These are phyloP conservation scores for Colletotrichum sp. DNA, from an alignment of 2,329 filamentous ascomycete genomes.

Conservation along the genomic window DNA sequence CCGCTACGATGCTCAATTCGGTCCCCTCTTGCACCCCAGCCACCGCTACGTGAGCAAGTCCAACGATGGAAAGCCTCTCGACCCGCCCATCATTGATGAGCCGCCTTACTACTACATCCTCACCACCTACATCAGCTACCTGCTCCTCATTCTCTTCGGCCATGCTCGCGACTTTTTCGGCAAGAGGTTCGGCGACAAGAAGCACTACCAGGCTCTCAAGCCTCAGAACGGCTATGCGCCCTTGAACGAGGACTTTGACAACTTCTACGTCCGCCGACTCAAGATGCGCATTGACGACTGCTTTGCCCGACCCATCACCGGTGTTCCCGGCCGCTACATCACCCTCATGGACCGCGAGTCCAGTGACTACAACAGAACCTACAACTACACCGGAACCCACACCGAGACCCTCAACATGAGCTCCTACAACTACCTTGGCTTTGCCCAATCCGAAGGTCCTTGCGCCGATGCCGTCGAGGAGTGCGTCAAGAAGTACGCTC, in stretches of 20 bases:
- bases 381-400: constrained; percentile 85
- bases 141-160: constrained; percentile 93
- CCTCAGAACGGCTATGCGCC: constrained; percentile 89
- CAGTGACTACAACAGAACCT: constrained; percentile 89
- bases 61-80: constrained; percentile 74
- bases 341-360: constrained; percentile 91
- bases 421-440: constrained; percentile 99
- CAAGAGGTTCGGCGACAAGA: constrained; percentile 87
- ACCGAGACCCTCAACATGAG: constrained; percentile 98
- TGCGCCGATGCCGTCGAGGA: constrained; percentile 94
- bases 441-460: constrained; percentile 95
- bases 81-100: constrained; percentile 88
- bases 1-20: constrained; percentile 88
- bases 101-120: constrained; percentile 96
- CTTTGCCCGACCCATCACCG: constrained; percentile 90
- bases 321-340: constrained; percentile 92
- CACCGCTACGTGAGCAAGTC: constrained; percentile 92
- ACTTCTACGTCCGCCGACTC: constrained; percentile 91
- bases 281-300: constrained; percentile 97
- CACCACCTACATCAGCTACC: constrained; percentile 97
- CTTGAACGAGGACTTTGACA: constrained; percentile 97
- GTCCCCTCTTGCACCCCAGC: constrained; percentile 77
- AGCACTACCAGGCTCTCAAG: constrained; percentile 81
- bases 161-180: constrained; percentile 98
- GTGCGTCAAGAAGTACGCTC: constrained; percentile 81